Evolutionary conservation across 306 rosid species (phyloP).

Genomic region (Carpinus fangiana): DNA sequence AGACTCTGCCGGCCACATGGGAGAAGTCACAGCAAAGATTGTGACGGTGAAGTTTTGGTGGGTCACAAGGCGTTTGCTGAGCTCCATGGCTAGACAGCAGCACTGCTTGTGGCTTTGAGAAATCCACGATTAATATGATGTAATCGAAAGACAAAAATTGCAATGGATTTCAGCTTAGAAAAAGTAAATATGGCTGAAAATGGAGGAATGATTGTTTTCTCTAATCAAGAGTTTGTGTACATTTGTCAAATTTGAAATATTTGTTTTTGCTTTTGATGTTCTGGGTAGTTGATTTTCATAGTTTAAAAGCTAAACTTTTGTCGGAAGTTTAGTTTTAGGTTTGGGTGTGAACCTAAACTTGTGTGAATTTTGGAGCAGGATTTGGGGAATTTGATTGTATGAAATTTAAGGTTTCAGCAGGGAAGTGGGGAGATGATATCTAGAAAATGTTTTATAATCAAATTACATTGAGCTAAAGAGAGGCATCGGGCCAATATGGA

Average conservation of each 20-base stretch:
- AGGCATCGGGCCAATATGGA: no score
- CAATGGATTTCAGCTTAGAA: no score
- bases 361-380: background rate
- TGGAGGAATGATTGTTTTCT: no score
- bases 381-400: background rate
- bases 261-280: background rate
- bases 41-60: constrained; percentile 37
- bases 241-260: background rate
- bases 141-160: no score
- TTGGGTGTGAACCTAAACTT: background rate
- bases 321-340: background rate
- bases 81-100: constrained; percentile 51
- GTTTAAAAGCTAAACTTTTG: background rate
- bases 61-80: constrained; percentile 35
- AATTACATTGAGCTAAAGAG: no score
- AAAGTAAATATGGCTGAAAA: no score
- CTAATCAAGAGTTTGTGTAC: background rate
- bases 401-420: background rate
- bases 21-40: constrained; percentile 37
- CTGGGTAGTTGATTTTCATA: background rate
- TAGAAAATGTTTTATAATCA: no score
- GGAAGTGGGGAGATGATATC: no score
- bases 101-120: constrained; percentile 27
- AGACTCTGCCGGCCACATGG: constrained; percentile 28
- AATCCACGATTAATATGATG: constrained; percentile 18